phyloP scores from a whole-genome alignment of 2,329 filamentous ascomycete species.

The Aspergillus sp. region DNA sequence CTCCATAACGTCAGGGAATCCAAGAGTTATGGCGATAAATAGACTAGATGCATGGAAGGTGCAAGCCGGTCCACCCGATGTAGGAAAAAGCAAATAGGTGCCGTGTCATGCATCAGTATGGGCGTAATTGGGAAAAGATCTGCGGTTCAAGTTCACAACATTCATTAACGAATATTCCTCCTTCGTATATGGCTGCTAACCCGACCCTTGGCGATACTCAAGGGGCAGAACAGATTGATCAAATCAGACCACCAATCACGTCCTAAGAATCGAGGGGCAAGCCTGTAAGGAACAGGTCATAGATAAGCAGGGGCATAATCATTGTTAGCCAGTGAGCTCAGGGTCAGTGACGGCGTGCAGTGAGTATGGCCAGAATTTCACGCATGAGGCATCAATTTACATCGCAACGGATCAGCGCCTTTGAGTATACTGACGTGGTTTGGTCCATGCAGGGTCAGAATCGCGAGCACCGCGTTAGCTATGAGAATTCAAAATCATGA shows the following conservation, averaged over 20 bases:
- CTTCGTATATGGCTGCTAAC: not conserved
- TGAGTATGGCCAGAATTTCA: not conserved
- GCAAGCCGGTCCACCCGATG: conserved; percentile 16
- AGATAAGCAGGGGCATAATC: not conserved
- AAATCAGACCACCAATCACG: not conserved
- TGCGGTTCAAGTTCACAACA: conserved; percentile 3
- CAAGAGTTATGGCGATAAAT: conserved; percentile 7
- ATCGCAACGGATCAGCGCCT: not conserved
- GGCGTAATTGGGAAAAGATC: conserved; percentile 13
- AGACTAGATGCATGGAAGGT: conserved; percentile 18
- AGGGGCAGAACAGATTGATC: not conserved
- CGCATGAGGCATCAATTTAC: not conserved
- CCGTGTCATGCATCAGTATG: conserved; percentile 15
- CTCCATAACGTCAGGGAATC: not conserved
- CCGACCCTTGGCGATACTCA: not conserved
- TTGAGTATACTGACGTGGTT: conserved; percentile 1
- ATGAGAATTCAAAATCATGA: not conserved
- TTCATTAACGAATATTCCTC: not conserved
- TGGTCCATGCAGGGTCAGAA: not conserved
- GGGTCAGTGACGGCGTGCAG: not conserved
- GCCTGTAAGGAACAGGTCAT: conserved; percentile 1
- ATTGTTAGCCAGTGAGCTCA: not conserved
- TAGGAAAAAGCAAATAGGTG: conserved; percentile 9
- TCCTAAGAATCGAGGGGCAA: not conserved
- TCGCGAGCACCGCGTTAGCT: not conserved